Evolutionary conservation across 352 stramenopile species (phyloP).

Genomic region (Phytophthora agathidicida): DNA sequence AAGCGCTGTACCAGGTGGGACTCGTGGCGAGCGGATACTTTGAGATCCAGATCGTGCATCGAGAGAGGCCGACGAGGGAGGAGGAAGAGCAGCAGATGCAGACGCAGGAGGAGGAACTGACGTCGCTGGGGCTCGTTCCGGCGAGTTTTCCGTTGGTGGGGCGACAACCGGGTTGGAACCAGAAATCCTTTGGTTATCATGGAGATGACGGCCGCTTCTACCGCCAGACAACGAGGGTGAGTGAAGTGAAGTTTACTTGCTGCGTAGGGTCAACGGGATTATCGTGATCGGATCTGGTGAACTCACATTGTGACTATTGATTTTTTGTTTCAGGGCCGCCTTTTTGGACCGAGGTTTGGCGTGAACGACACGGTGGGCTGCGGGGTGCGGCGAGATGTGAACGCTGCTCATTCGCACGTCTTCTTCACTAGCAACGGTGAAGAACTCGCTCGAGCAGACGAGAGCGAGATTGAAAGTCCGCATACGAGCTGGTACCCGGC

Average conservation of each 20-base stretch:
- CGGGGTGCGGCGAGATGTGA: constrained; percentile 57
- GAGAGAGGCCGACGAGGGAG: constrained; percentile 13
- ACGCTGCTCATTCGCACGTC: constrained; percentile 43
- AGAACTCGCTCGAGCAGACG: constrained; percentile 26
- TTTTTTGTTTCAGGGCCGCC: constrained; percentile 40
- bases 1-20: constrained; percentile 52
- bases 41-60: constrained; percentile 67
- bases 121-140: constrained; percentile 61
- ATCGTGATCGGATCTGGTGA: neutral
- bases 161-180: constrained; percentile 76
- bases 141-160: constrained; percentile 58
- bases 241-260: constrained; percentile 1
- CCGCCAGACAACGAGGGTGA: constrained; percentile 50
- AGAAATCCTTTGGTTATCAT: constrained; percentile 75
- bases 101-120: constrained; percentile 39
- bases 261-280: neutral
- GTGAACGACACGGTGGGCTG: constrained; percentile 75
- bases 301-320: constrained; percentile 2
- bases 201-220: constrained; percentile 84
- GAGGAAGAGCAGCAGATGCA: neutral
- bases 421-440: constrained; percentile 79
- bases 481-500: constrained; percentile 74
- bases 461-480: constrained; percentile 44
- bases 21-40: constrained; percentile 75
- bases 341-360: constrained; percentile 69